phyloP scores from a whole-genome alignment of 495 filamentous ascomycete species.

The Tuber umbilicatum region DNA sequence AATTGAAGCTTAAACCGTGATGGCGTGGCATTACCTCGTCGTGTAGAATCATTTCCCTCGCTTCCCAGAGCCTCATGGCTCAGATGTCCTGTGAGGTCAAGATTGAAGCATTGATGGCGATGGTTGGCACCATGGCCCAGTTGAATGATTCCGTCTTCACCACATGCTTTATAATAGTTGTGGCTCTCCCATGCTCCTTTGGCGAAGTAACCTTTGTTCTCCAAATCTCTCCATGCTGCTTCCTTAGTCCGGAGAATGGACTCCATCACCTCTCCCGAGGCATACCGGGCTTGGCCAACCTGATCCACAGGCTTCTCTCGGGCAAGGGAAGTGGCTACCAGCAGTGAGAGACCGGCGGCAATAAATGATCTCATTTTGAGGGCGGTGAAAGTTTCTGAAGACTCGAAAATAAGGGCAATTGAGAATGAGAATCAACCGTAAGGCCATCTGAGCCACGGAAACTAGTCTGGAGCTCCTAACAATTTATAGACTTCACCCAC shows the following conservation, averaged over 20 bases:
- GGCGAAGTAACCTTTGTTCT: slow-evolving; percentile 19
- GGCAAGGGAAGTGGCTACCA: neutral
- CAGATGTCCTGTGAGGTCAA: slow-evolving; percentile 28
- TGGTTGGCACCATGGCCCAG: slow-evolving; percentile 9
- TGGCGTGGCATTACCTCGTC: slow-evolving; percentile 16
- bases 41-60: neutral
- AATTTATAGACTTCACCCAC: neutral
- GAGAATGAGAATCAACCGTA: neutral
- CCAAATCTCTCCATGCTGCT: slow-evolving; percentile 20
- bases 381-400: neutral
- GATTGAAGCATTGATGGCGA: slow-evolving; percentile 24
- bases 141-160: slow-evolving; percentile 12
- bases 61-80: slow-evolving; percentile 25
- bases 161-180: slow-evolving; percentile 21
- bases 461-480: neutral
- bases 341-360: neutral
- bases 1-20: neutral
- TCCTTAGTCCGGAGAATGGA: slow-evolving; percentile 22
- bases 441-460: neutral
- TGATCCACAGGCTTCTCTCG: slow-evolving; percentile 15
- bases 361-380: neutral
- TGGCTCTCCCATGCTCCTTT: slow-evolving; percentile 12
- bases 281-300: slow-evolving; percentile 10
- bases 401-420: neutral
- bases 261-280: slow-evolving; percentile 28